Evolutionary conservation across 345 rosid species (phyloP).

Genomic region (Hypericum androsaemum): DNA sequence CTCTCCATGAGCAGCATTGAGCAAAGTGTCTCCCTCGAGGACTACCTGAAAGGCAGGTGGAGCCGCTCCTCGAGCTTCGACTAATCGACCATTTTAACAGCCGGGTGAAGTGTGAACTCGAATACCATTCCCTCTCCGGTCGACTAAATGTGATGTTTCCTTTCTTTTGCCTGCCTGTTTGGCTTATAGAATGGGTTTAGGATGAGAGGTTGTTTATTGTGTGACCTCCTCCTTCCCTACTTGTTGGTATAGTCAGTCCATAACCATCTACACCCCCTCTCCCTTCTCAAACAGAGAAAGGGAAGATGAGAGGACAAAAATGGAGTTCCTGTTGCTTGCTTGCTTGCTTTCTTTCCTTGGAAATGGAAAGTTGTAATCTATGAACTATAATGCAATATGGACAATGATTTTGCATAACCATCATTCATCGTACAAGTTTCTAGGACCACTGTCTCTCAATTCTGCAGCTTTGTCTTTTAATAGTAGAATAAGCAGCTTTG

Average conservation of each 20-base stretch:
- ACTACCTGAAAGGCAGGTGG: conserved; percentile 55
- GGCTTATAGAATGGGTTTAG: conserved; percentile 32
- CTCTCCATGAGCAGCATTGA: conserved; percentile 23
- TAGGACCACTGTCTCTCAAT: too few relatives aligned
- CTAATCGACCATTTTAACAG: conserved; percentile 20
- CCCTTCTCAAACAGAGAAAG: too few relatives aligned
- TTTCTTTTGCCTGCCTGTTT: conserved; percentile 1
- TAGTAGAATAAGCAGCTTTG: too few relatives aligned
- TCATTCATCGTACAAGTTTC: too few relatives aligned
- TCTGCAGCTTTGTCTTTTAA: too few relatives aligned
- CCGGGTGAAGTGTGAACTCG: background rate
- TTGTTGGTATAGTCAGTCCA: background rate
- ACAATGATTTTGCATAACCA: too few relatives aligned
- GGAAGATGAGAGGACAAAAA: too few relatives aligned
- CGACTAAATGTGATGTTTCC: conserved; percentile 4
- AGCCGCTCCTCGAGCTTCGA: conserved; percentile 91
- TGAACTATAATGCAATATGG: too few relatives aligned
- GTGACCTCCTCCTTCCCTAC: conserved; percentile 64
- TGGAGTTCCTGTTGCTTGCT: too few relatives aligned
- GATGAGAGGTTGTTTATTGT: conserved; percentile 70
- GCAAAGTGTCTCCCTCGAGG: conserved; percentile 39
- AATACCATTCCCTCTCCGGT: conserved; percentile 3
- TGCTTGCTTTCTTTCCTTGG: too few relatives aligned
- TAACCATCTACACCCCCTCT: too few relatives aligned
- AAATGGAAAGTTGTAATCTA: too few relatives aligned